Base-by-base conservation (phyloP, 1,284 basidiomycete genomes). In the Athelia psychrophila region DNA sequence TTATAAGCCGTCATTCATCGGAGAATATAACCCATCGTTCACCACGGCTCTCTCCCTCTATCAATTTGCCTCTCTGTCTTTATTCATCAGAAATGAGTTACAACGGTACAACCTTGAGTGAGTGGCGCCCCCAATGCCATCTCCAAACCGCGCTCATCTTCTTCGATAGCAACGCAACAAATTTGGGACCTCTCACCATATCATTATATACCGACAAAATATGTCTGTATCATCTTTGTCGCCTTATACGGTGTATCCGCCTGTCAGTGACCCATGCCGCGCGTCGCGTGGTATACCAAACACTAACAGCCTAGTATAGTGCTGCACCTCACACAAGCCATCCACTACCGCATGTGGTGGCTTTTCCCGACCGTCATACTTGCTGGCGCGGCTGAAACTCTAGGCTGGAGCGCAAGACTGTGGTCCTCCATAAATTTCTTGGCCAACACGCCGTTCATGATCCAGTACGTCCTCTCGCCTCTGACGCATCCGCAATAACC, bases 361-460 rank as follows among this genome's bases (percentile, higher is more conserved):
- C 62, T 82, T 9, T 59, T 83, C 33, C 76, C 76, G 0, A 84
- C 84, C 1, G 71, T 76, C 9, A 65, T 76, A 16, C 60, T 79
- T 0, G 76, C 76, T 27, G 80, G 78, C 9, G n/a, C 73, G 1
- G 63, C 76, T 2, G 84, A 88, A 63, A 57, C 79, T 13, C 55
- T 81, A 12, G 79, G 78, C 8, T 81, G 79, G 79, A 48, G 59
- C 20, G 72, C 60, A 18, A 56, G 74, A n/a, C 59, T 72, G 9
- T 76, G 72, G 70, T 71, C 69, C 9, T 69, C 64, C 46, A 54
- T 54, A n/a, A 57, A 56, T 23, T 62, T 66, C 6, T 47, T 49
- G 0, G 51, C 46, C 18, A 51, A 51, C 13, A 56, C 58, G 10
- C 67, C 75, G 0, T 76, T 69, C 54, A 66, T 78, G 52, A 77